phyloP scores from a whole-genome alignment of 2,329 filamentous ascomycete genomes.

The Aureobasidium sp. region DNA sequence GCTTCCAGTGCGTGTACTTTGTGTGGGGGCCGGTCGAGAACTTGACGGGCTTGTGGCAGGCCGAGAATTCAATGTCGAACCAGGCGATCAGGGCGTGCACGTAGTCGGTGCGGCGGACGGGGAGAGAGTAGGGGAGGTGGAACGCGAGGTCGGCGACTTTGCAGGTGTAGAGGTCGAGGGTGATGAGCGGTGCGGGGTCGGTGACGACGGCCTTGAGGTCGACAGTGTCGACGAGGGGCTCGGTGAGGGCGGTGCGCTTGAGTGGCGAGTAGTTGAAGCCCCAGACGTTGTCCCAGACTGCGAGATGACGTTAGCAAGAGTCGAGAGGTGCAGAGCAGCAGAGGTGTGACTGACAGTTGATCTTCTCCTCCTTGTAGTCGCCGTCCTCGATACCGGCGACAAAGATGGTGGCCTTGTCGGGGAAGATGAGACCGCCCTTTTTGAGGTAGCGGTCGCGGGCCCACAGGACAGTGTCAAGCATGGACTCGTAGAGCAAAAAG shows the following conservation, averaged over 20 bases:
- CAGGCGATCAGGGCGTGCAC: conserved; percentile 93
- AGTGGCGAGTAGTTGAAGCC: conserved; percentile 94
- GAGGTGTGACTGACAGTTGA: conserved; percentile 65
- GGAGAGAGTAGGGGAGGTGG: conserved; percentile 65
- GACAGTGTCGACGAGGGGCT: conserved; percentile 95
- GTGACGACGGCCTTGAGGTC: conserved; percentile 96
- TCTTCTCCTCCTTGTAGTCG: conserved; percentile 99
- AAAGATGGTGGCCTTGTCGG: conserved; percentile 97
- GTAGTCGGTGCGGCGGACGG: conserved; percentile 79
- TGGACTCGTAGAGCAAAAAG: conserved; percentile 96
- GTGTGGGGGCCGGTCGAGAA: conserved; percentile 97
- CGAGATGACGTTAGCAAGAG: not conserved
- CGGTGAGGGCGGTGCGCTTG: conserved; percentile 85
- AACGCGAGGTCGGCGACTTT: conserved; percentile 77
- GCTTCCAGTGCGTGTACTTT: conserved; percentile 99
- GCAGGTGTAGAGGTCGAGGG: conserved; percentile 90
- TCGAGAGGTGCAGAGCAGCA: not conserved
- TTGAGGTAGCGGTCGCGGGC: conserved; percentile 86
- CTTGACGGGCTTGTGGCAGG: conserved; percentile 93
- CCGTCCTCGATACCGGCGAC: conserved; percentile 96
- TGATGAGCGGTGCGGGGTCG: conserved; percentile 75
- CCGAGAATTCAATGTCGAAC: conserved; percentile 98
- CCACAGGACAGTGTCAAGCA: conserved; percentile 97
- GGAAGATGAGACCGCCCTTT: conserved; percentile 80
- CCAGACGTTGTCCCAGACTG: conserved; percentile 99